Percentiles rank a stretch among this genome's conserved stretches.
Conservation (phyloP, 2,329 filamentous ascomycete species). For the Biscogniauxia mediterranea region DNA sequence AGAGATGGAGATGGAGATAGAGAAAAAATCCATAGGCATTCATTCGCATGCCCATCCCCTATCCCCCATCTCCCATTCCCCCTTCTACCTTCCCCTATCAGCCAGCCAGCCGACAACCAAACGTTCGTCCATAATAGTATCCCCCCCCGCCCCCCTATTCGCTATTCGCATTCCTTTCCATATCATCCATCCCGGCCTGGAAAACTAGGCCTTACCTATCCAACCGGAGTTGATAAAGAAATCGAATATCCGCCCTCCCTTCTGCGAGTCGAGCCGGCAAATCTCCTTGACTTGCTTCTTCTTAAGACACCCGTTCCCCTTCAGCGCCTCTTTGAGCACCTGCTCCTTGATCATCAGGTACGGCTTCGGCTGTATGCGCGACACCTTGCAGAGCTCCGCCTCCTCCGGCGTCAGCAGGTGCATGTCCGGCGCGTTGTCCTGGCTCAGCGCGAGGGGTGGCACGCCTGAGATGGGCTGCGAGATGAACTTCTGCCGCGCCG, state of each 20-base stretch:
- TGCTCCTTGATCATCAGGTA: conserved; percentile 94
- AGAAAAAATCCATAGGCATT: no score
- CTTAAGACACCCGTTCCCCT: conserved; percentile 82
- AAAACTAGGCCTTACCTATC: conserved; percentile 74
- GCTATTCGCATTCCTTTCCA: no score
- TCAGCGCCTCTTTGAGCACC: conserved; percentile 85
- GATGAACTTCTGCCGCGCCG: conserved; percentile 51
- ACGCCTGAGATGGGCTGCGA: conserved; percentile 60
- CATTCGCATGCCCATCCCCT: no score
- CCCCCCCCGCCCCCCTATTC: no score
- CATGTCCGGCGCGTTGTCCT: conserved; percentile 75
- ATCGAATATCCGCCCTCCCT: conserved; percentile 84
- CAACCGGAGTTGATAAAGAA: conserved; percentile 93
- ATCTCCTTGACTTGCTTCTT: conserved; percentile 92
- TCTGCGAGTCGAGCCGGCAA: conserved; percentile 78
- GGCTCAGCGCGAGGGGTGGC: conserved; percentile 64
- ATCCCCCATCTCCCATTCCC: no score
- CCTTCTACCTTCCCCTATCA: no score
- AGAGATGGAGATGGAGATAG: no score
- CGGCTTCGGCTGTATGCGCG: conserved; percentile 87
- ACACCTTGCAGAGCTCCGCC: conserved; percentile 77
- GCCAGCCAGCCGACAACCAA: no score
- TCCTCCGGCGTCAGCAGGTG: conserved; percentile 86
- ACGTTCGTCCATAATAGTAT: no score
- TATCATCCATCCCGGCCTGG: no score